Conservation (phyloP, 2,329 filamentous ascomycete genomes). For the Fusarium setosum region DNA sequence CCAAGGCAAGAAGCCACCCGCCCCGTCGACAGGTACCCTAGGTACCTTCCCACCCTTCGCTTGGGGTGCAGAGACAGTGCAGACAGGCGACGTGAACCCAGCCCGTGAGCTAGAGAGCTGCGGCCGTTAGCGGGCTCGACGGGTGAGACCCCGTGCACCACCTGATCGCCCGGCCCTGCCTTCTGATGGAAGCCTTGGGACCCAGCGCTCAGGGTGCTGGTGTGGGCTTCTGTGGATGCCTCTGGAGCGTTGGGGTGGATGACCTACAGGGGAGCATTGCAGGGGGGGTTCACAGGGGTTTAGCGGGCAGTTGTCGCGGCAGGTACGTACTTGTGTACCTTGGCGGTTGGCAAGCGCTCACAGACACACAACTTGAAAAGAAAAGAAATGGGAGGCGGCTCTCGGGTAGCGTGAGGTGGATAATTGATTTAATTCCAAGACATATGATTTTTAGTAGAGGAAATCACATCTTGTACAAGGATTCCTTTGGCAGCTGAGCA, state of each 20-base stretch:
- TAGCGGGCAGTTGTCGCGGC: not conserved
- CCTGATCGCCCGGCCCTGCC: slow-evolving; percentile 24
- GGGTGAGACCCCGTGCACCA: slow-evolving; percentile 27
- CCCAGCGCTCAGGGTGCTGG: slow-evolving; percentile 6
- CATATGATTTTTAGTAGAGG: not conserved
- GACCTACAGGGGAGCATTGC: slow-evolving; percentile 2
- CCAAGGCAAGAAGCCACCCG: slow-evolving; percentile 6
- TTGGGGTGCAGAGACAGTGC: slow-evolving; percentile 24
- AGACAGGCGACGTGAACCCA: slow-evolving; percentile 28
- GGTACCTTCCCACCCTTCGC: slow-evolving; percentile 13
- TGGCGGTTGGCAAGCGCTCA: not conserved
- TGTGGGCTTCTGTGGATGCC: slow-evolving; percentile 1
- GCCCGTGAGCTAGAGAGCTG: slow-evolving; percentile 12
- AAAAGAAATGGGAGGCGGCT: no score
- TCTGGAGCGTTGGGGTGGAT: slow-evolving; percentile 9
- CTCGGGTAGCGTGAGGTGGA: slow-evolving; percentile 22
- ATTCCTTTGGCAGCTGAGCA: slow-evolving; percentile 4
- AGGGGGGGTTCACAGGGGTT: not conserved
- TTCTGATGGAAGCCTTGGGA: not conserved
- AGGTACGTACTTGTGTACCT: not conserved
- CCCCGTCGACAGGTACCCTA: slow-evolving; percentile 16
- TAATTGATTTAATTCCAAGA: no score
- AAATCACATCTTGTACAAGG: slow-evolving; percentile 4
- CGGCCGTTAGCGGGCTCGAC: slow-evolving; percentile 16
- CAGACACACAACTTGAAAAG: not conserved